phyloP scores from a whole-genome alignment of 2,329 filamentous ascomycete species.

The Stachybotrys chartarum region DNA sequence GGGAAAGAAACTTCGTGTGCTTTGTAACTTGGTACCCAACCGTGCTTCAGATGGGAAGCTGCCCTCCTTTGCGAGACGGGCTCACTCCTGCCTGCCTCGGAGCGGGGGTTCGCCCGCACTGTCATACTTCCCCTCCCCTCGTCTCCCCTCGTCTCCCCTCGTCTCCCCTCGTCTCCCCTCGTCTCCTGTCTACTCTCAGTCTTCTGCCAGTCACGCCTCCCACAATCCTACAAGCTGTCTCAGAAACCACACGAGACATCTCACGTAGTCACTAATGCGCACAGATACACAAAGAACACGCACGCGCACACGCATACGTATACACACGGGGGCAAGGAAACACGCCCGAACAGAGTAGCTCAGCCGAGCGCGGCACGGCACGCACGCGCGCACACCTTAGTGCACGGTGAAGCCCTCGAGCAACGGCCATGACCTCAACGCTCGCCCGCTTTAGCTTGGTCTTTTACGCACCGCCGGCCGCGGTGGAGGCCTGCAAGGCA shows the following conservation, averaged over 20 bases:
- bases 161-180: too few species aligned
- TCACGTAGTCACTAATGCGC: background rate
- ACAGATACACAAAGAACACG: background rate
- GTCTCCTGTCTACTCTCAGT: too few species aligned
- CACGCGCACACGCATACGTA: background rate
- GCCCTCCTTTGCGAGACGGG: too few species aligned
- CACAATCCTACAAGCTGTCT: background rate
- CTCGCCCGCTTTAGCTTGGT: conserved; percentile 29
- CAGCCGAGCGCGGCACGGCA: background rate
- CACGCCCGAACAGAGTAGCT: background rate
- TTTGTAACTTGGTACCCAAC: too few species aligned
- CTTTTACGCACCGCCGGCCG: conserved; percentile 40
- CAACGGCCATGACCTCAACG: background rate
- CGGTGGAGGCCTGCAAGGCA: conserved; percentile 41
- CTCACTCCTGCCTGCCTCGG: too few species aligned
- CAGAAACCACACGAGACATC: background rate
- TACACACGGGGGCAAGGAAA: background rate
- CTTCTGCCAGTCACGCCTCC: too few species aligned
- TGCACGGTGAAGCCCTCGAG: background rate
- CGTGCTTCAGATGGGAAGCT: too few species aligned
- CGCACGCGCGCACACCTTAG: too few species aligned
- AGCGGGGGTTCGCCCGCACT: too few species aligned
- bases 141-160: too few species aligned
- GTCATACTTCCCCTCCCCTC: too few species aligned
- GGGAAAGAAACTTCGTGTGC: too few species aligned